Conservation (phyloP, 257 asterid species). For the Solanum peruvianum region DNA sequence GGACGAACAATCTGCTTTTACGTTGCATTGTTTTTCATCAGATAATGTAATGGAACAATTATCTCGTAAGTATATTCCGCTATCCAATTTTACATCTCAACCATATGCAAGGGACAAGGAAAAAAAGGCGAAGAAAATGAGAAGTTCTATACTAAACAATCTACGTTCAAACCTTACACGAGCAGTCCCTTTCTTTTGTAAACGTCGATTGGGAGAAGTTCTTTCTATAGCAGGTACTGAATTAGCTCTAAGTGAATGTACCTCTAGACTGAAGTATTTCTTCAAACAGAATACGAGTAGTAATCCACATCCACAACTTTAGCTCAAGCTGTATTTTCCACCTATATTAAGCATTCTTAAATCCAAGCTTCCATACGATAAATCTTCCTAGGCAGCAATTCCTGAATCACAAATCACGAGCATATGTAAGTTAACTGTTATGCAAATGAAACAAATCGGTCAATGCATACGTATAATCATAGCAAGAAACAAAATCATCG, state of each 20-base stretch:
- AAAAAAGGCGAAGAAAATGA: conserved; percentile 14
- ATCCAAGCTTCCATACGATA: conserved; percentile 10
- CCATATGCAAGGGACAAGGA: neutral
- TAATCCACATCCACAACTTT: conserved; percentile 17
- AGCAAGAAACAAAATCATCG: neutral
- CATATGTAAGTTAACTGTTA: neutral
- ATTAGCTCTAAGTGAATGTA: conserved; percentile 21
- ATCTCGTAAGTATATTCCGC: conserved; percentile 21
- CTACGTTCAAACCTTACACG: conserved; percentile 34
- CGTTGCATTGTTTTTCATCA: conserved; percentile 7
- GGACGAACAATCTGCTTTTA: conserved; percentile 10
- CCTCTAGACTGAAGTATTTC: conserved; percentile 24
- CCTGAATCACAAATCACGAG: conserved; percentile 27
- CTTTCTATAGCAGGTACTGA: conserved; percentile 26
- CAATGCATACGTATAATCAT: neutral
- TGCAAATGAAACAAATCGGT: neutral
- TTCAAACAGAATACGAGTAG: conserved; percentile 10
- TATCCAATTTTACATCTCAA: conserved; percentile 39
- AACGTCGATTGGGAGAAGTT: conserved; percentile 23
- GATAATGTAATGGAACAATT: conserved; percentile 19
- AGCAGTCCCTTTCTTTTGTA: conserved; percentile 14
- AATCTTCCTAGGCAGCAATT: conserved; percentile 50
- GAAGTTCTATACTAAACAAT: conserved; percentile 33
- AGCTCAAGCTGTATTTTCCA: conserved; percentile 21
- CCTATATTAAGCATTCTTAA: conserved; percentile 29